phyloP scores from a whole-genome alignment of 306 rosid genomes.

The Mucuna pruriens region DNA sequence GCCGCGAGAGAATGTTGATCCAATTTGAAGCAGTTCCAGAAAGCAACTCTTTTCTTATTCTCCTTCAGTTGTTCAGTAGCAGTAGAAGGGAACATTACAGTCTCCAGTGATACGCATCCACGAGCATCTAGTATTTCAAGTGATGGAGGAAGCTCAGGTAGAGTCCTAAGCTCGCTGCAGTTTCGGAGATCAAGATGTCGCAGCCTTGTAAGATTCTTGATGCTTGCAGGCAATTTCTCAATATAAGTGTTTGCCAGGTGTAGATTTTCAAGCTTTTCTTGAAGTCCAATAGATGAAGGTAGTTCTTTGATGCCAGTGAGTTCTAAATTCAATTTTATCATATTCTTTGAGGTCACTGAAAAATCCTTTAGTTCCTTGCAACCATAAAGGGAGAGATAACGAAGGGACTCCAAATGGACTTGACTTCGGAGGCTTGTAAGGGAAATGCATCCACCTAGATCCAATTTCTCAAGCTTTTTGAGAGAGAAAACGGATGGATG shows the following conservation, averaged over 20 bases:
- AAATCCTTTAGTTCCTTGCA: not conserved
- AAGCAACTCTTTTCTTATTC: too few species aligned
- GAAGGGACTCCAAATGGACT: not conserved
- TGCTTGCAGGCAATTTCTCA: not conserved
- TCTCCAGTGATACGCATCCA: too few species aligned
- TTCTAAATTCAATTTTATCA: not conserved
- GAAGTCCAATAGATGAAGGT: not conserved
- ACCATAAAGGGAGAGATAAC: not conserved
- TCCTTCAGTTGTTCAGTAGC: too few species aligned
- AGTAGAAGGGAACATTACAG: too few species aligned
- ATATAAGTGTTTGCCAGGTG: not conserved
- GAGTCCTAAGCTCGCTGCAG: too few species aligned
- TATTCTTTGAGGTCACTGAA: not conserved
- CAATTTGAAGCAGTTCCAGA: too few species aligned
- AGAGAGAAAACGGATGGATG: constrained; percentile 20
- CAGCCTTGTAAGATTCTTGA: not conserved
- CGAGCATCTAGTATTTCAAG: too few species aligned
- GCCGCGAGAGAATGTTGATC: too few species aligned
- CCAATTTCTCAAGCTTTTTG: not conserved
- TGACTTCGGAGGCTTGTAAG: not conserved
- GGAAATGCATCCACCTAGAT: not conserved
- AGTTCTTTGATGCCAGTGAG: not conserved
- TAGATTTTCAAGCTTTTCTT: constrained; percentile 8
- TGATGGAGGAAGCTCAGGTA: too few species aligned
- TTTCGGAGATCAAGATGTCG: not conserved